Evolutionary conservation across 805 yeast genomes (phyloP).

Genomic region (Candida quercuum): DNA sequence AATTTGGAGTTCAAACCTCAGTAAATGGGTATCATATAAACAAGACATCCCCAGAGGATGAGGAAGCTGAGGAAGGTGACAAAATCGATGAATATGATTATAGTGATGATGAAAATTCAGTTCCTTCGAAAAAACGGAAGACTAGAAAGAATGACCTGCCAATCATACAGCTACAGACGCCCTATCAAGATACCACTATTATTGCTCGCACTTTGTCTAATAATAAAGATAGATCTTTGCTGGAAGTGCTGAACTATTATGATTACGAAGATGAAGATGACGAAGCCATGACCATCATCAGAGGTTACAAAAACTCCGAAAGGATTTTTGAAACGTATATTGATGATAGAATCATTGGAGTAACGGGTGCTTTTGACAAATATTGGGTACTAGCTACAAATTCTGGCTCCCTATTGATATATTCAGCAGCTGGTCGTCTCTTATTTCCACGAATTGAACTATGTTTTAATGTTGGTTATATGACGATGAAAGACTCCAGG

Average conservation of each 20-base stretch:
- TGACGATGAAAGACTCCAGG: conserved; percentile 28
- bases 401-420: conserved; percentile 46
- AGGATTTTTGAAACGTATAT: conserved; percentile 36
- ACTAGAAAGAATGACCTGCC: conserved; percentile 26
- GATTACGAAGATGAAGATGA: conserved; percentile 27
- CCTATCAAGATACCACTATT: conserved; percentile 10
- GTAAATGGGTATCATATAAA: conserved; percentile 48
- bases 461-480: conserved; percentile 39
- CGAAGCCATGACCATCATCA: conserved; percentile 31
- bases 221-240: conserved; percentile 24
- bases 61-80: conserved; percentile 21
- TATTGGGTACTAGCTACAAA: conserved; percentile 56
- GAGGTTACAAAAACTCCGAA: conserved; percentile 31
- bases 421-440: conserved; percentile 40
- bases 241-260: conserved; percentile 27
- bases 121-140: conserved; percentile 28
- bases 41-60: conserved; percentile 23
- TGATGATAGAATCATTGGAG: conserved; percentile 31
- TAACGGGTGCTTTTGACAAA: conserved; percentile 34
- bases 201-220: conserved; percentile 10
- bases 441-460: conserved; percentile 45
- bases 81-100: conserved; percentile 33
- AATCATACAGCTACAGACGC: conserved; percentile 9
- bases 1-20: conserved; percentile 58
- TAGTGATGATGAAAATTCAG: conserved; percentile 39